Percentiles rank a stretch among this genome's conserved stretches.
Conservation (phyloP, 164 flowering plant genomes). For the Kalanchoe fedtschenkoi region DNA sequence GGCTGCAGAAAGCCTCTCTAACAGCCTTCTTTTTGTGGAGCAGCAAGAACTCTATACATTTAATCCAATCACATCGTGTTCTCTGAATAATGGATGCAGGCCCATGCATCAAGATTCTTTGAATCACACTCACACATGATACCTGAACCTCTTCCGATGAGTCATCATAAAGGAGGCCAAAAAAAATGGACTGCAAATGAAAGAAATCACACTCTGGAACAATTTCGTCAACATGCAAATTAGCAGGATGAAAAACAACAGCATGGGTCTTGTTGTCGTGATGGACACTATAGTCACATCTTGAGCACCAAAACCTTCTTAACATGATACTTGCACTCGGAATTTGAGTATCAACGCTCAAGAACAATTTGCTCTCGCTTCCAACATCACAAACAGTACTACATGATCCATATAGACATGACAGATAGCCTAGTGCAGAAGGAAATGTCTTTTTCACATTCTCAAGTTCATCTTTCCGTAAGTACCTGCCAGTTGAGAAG, state of each 20-base stretch:
- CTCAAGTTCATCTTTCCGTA: conserved; percentile 32
- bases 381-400: conserved; percentile 16
- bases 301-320: conserved; percentile 73
- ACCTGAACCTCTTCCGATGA: conserved; percentile 88
- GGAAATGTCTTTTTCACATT: conserved; percentile 46
- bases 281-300: conserved; percentile 43
- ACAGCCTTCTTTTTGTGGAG: conserved; percentile 49
- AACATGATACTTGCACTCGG: conserved; percentile 27
- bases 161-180: conserved; percentile 54
- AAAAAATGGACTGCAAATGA: conserved; percentile 43
- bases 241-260: conserved; percentile 13
- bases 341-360: conserved; percentile 19
- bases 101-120: conserved; percentile 57
- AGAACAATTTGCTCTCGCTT: conserved; percentile 41
- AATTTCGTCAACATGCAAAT: conserved; percentile 14
- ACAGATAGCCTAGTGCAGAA: conserved; percentile 55
- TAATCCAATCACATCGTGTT: conserved; percentile 58
- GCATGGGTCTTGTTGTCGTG: conserved; percentile 13
- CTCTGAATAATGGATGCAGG: conserved; percentile 27
- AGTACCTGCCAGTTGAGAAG: conserved; percentile 31
- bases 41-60: conserved; percentile 53
- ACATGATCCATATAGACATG: conserved; percentile 66
- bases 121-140: conserved; percentile 50
- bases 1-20: conserved; percentile 73
- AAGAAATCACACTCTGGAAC: conserved; percentile 26